Base-by-base conservation (phyloP, 2,329 filamentous ascomycete species). In the Cordyceps javanica region DNA sequence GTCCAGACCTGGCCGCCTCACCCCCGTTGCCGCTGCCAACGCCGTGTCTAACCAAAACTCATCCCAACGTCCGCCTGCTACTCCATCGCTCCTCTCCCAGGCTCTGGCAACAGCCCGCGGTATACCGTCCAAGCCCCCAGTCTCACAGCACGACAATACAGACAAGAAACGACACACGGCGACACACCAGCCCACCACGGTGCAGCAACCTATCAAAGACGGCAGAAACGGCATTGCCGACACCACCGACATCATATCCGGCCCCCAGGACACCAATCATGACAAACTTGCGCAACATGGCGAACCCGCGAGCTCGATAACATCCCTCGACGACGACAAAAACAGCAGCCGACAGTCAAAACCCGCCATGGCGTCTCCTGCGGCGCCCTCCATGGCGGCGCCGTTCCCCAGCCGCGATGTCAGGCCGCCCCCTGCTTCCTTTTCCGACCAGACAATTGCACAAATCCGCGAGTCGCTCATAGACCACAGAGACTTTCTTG, bases 401-500 rank as follows among this genome's bases (percentile, higher is more conserved):
- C 25, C 66, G 51, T 49, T 69, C 39, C 62, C 65, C 38, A 57
- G 60, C 36, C 67, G 66, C 53, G 67, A 72, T 55, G 61, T 65
- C n/a, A 61, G 66, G 44, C 67, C 65, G 58, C 64, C 67, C 7
- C 66, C 72, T 26, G 67, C 69, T 5, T 68, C 68, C 11, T 73
- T 70, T 50, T 66, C 66, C 25, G 65, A 68, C 4, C 64, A 69
- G 5, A 65, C 64, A 30, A 62, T 73, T 38, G 60, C 67, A 19
- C 65, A 71, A 32, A 67, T 74, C 52, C 70, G 71, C 56, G 69
- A 73, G 46, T 65, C 73, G 60, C 62, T 76, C 49, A 58, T 71
- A 32, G 72, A 74, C 51, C 68, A 69, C 21, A 67, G 67, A 45
- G 66, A 71, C 44, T 65, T 69, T 46, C 62, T 69, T 44, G 69